Evolutionary conservation across 164 flowering plant species (phyloP), one percentile per base, ranked within the genome.

Genomic region (Tinospora cordifolia): DNA sequence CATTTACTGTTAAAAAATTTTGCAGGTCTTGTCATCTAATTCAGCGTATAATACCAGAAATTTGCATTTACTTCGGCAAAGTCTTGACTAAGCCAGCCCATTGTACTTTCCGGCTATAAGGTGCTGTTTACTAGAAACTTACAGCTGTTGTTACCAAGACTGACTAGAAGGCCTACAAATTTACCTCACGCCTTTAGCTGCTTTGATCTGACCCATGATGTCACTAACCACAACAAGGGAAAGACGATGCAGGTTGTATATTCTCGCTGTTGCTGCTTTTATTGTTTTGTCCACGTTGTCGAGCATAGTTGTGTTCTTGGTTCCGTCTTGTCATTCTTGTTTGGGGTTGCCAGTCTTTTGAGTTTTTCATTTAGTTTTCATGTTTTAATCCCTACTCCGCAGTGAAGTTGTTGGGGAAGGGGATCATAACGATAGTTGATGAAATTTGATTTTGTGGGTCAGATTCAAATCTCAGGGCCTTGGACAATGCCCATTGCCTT

Each of bases 11-110:
- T 66, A 2, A 30, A 30, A 11, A 24, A 59, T 47, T 63, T 70
- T 80, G 79, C 88, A 94, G 99, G 91, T 83, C 81, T 62, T 65
- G 84, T 40, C 81, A 76, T 46, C 82, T 94, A 65, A 86, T 94
- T 67, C 89, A 86, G 67, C 87, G 90, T 0, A 84, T 88, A 54
- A 68, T 90, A 67, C 97, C 97, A 4, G 97, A 94, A 82, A 88
- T 93, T 58, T 86, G 87, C 24, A 74, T 67, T 67, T 94, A 92
- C 71, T 94, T 92, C 78, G 75, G 75, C 3, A 84, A 77, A 82
- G 89, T 81, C 27, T 85, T 90, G 30, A 81, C 86, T 0, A 90
- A 85, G 80, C 83, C 87, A 66, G 78, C 80, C 78, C 81, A 59
- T 14, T 81, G 73, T 67, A 74, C 65, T 75, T 24, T 54, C 67